Conservation (phyloP, 2,329 filamentous ascomycete genomes). For the Fusarium secorum region DNA sequence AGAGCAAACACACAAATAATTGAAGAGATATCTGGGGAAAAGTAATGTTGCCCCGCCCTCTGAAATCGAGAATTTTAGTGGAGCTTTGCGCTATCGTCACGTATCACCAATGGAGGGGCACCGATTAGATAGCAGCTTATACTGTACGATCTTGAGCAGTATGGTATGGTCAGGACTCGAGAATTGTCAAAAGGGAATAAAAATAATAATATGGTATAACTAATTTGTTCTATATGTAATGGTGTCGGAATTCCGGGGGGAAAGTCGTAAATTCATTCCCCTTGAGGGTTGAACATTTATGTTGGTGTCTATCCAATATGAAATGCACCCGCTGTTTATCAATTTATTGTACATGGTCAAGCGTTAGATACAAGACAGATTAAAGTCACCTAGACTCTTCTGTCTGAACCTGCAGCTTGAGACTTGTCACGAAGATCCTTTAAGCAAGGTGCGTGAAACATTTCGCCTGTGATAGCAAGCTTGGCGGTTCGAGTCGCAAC, state of each 20-base stretch:
- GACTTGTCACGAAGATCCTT: slow-evolving; percentile 49
- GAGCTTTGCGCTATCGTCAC: slow-evolving; percentile 28
- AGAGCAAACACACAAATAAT: slow-evolving; percentile 18
- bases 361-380: neutral
- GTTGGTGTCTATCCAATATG: neutral
- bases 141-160: neutral
- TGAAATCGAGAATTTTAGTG: slow-evolving; percentile 30
- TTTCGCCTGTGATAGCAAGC: slow-evolving; percentile 51
- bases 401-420: slow-evolving; percentile 37
- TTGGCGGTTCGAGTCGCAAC: slow-evolving; percentile 51
- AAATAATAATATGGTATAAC: neutral
- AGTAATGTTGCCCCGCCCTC: slow-evolving; percentile 37
- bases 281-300: neutral
- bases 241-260: neutral
- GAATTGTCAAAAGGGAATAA: no score
- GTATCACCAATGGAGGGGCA: slow-evolving; percentile 38
- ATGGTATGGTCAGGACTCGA: neutral
- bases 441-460: slow-evolving; percentile 56
- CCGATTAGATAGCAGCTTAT: slow-evolving; percentile 31
- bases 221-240: neutral
- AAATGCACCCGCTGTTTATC: neutral
- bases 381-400: slow-evolving; percentile 36
- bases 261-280: neutral
- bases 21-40: slow-evolving; percentile 29
- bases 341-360: neutral